Conservation (phyloP, 2,329 filamentous ascomycete genomes). For the Exophiala phaeomuriformis region DNA sequence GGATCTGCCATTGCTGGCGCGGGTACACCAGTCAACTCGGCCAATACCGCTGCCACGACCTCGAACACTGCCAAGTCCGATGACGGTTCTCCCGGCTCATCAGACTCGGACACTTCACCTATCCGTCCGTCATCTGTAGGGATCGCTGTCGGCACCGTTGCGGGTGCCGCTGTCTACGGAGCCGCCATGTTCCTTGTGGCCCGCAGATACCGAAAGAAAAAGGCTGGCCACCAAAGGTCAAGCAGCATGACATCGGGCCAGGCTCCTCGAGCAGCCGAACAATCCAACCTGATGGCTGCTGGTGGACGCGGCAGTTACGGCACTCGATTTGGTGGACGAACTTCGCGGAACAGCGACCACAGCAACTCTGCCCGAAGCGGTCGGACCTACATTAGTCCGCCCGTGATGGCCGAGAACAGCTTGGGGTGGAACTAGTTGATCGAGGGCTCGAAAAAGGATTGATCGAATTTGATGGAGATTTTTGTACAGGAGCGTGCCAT, state of each 20-base stretch:
- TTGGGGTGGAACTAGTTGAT: constrained; percentile 77
- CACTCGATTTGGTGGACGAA: constrained; percentile 36
- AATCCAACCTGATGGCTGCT: constrained; percentile 31
- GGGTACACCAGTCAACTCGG: constrained; percentile 33
- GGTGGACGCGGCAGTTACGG: constrained; percentile 51
- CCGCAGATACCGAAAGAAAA: constrained; percentile 81
- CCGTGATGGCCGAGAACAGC: constrained; percentile 88
- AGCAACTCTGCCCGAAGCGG: constrained; percentile 46
- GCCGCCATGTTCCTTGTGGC: constrained; percentile 92
- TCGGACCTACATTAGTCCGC: constrained; percentile 71
- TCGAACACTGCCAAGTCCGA: constrained; percentile 34
- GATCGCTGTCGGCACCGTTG: constrained; percentile 70
- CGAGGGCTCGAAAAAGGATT: neutral
- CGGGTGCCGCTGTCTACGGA: constrained; percentile 77
- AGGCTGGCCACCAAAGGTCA: constrained; percentile 65
- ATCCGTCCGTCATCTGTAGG: constrained; percentile 46
- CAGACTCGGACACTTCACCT: constrained; percentile 37
- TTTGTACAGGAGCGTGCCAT: constrained; percentile 16
- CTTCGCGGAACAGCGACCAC: constrained; percentile 60
- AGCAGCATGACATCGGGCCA: constrained; percentile 60
- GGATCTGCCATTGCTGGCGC: constrained; percentile 38
- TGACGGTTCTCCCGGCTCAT: constrained; percentile 44
- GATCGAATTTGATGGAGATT: neutral
- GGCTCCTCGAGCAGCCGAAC: constrained; percentile 39
- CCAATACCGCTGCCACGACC: constrained; percentile 29